phyloP scores from a whole-genome alignment of 129 eudicot species.

The Cynara cardunculus region DNA sequence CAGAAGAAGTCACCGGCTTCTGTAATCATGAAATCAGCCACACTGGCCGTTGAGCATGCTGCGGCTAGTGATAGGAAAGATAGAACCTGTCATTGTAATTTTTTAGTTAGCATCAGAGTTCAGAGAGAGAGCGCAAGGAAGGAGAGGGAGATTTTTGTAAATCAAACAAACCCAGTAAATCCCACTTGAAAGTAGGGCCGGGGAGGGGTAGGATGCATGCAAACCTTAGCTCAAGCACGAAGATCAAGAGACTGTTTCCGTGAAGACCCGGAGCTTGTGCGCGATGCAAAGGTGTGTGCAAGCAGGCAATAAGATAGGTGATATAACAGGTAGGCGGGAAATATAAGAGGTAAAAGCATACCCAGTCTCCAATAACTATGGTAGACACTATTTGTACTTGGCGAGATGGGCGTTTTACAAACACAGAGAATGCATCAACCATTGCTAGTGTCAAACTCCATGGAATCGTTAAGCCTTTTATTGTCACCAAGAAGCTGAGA shows the following conservation, averaged over 20 bases:
- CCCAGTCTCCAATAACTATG: constrained; percentile 86
- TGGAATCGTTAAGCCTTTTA: constrained; percentile 90
- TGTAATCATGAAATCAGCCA: constrained; percentile 59
- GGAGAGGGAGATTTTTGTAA: neutral
- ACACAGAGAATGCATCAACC: constrained; percentile 72
- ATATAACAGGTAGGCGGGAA: neutral
- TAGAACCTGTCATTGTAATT: constrained; percentile 47
- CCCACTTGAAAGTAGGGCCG: no score
- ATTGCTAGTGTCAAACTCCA: constrained; percentile 87
- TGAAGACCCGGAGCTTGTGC: no score
- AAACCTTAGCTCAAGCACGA: no score
- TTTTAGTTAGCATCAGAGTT: neutral
- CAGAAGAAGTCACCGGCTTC: constrained; percentile 51
- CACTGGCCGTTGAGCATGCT: constrained; percentile 92
- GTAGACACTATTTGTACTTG: constrained; percentile 58
- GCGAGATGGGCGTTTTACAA: constrained; percentile 70
- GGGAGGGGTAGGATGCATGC: no score
- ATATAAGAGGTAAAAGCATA: constrained; percentile 15
- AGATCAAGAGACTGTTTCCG: no score
- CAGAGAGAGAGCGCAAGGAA: neutral
- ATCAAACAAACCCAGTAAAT: neutral
- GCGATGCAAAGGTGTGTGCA: no score
- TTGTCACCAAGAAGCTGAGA: constrained; percentile 85
- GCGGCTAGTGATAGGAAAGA: constrained; percentile 87
- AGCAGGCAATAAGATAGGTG: neutral